phyloP scores from a whole-genome alignment of 108 stramenopile species.

The Phaeodactylum tricornutum region DNA sequence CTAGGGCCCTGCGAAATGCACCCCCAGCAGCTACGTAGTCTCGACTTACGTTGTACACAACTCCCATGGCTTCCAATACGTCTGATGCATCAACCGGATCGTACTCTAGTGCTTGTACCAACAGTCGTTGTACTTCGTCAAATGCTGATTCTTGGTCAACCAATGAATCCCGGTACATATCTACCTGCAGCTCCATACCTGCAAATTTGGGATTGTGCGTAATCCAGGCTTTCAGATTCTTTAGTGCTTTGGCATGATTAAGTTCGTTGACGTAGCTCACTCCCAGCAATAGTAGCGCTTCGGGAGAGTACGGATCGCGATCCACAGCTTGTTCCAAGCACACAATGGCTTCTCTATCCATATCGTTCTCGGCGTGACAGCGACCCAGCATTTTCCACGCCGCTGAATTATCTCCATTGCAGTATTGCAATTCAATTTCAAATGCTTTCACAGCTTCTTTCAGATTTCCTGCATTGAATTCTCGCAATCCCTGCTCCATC shows the following conservation, averaged over 20 bases:
- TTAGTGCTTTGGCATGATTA: slow-evolving; percentile 68
- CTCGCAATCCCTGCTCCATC: slow-evolving; percentile 63
- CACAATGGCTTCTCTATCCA: slow-evolving; percentile 80
- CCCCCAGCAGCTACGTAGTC: slow-evolving; percentile 83
- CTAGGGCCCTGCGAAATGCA: slow-evolving; percentile 63
- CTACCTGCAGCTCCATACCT: slow-evolving; percentile 46
- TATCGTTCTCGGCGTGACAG: slow-evolving; percentile 91
- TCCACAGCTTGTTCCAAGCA: slow-evolving; percentile 88
- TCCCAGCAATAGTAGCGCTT: slow-evolving; percentile 79
- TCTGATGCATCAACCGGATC: slow-evolving; percentile 59
- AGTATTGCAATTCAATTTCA: slow-evolving; percentile 75
- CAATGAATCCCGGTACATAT: slow-evolving; percentile 46
- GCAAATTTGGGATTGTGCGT: slow-evolving; percentile 92
- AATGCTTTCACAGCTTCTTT: slow-evolving; percentile 75
- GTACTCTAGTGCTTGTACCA: slow-evolving; percentile 63
- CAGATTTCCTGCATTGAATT: slow-evolving; percentile 72
- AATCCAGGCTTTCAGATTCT: slow-evolving; percentile 84
- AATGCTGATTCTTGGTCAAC: slow-evolving; percentile 47
- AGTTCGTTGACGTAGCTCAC: slow-evolving; percentile 92
- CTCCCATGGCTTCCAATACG: slow-evolving; percentile 83
- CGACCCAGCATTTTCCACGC: slow-evolving; percentile 89
- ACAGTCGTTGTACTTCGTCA: slow-evolving; percentile 78
- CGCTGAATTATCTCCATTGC: slow-evolving; percentile 57
- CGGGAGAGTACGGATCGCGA: slow-evolving; percentile 78
- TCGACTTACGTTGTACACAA: slow-evolving; percentile 85